These are phyloP conservation scores for Pyrenophora seminiperda DNA, from an alignment of 2,329 filamentous ascomycete species.

Conservation along the genomic window DNA sequence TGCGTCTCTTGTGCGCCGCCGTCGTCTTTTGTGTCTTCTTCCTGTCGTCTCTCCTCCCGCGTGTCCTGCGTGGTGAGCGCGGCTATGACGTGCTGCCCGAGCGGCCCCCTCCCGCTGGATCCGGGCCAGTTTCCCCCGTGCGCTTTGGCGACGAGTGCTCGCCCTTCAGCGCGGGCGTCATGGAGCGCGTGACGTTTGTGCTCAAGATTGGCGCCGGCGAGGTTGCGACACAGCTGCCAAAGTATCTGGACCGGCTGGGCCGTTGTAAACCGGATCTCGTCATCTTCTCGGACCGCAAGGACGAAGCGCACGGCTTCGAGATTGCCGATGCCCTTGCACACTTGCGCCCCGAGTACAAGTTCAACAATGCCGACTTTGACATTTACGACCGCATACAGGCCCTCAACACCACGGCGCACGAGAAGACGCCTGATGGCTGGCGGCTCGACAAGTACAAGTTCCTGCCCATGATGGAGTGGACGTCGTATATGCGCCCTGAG, in stretches of 20 bases:
- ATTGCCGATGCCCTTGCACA: constrained; percentile 55
- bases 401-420: constrained; percentile 34
- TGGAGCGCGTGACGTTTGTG: constrained; percentile 59
- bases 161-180: constrained; percentile 39
- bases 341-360: constrained; percentile 48
- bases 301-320: constrained; percentile 56
- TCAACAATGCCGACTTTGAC: constrained; percentile 56
- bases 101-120: constrained; percentile 28
- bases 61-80: constrained; percentile 34
- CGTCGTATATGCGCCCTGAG: constrained; percentile 44
- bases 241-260: constrained; percentile 60
- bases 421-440: constrained; percentile 59
- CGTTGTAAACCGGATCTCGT: constrained; percentile 61
- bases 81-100: constrained; percentile 41
- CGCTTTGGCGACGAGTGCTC: constrained; percentile 41
- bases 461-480: constrained; percentile 60
- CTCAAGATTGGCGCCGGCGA: constrained; percentile 65
- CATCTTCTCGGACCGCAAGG: constrained; percentile 64
- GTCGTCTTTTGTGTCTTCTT: constrained; percentile 31
- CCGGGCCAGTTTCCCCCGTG: constrained; percentile 27
- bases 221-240: constrained; percentile 60
- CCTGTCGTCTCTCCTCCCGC: constrained; percentile 27
- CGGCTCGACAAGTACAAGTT: constrained; percentile 65
- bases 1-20: constrained; percentile 41
- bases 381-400: constrained; percentile 56